Evolutionary conservation across 495 filamentous ascomycete genomes (phyloP).

Genomic region (Trichoderma virens): DNA sequence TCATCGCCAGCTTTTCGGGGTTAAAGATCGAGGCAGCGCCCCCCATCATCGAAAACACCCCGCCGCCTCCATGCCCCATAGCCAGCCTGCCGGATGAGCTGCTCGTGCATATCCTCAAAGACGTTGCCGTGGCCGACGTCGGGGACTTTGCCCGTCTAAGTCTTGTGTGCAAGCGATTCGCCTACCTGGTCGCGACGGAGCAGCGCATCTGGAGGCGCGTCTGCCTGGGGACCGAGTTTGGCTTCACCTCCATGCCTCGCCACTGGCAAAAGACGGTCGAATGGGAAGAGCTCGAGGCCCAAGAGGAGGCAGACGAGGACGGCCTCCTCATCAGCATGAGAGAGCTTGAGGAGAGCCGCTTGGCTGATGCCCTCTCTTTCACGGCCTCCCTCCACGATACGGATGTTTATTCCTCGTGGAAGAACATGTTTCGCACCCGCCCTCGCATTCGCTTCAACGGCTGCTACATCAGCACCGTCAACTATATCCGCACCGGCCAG

Average conservation of each 20-base stretch:
- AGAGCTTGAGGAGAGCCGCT: constrained; percentile 21
- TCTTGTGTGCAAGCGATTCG: constrained; percentile 77
- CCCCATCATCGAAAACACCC: constrained; percentile 53
- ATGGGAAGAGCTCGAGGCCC: constrained; percentile 47
- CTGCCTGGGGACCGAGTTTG: constrained; percentile 60
- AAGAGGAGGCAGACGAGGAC: constrained; percentile 20
- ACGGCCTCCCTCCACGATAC: constrained; percentile 33
- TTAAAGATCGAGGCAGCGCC: constrained; percentile 52
- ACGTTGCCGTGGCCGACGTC: constrained; percentile 68
- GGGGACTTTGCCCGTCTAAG: constrained; percentile 71
- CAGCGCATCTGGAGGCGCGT: constrained; percentile 84
- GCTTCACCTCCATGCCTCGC: constrained; percentile 81
- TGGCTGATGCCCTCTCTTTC: constrained; percentile 23
- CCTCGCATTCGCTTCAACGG: constrained; percentile 90
- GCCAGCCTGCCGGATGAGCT: constrained; percentile 74
- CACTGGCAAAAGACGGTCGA: constrained; percentile 57
- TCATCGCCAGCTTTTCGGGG: constrained; percentile 66
- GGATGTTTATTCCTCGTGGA: constrained; percentile 44
- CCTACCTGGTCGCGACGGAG: constrained; percentile 76
- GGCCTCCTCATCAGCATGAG: constrained; percentile 19
- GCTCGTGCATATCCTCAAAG: constrained; percentile 49
- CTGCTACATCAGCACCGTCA: constrained; percentile 91
- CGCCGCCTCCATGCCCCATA: constrained; percentile 68
- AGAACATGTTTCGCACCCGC: constrained; percentile 65
- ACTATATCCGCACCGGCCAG: constrained; percentile 79